A percentile compares a stretch with the other conserved stretches of the same genome.
phyloP scores from a whole-genome alignment of 441 rosid genomes.

The Omphalea diandra region DNA sequence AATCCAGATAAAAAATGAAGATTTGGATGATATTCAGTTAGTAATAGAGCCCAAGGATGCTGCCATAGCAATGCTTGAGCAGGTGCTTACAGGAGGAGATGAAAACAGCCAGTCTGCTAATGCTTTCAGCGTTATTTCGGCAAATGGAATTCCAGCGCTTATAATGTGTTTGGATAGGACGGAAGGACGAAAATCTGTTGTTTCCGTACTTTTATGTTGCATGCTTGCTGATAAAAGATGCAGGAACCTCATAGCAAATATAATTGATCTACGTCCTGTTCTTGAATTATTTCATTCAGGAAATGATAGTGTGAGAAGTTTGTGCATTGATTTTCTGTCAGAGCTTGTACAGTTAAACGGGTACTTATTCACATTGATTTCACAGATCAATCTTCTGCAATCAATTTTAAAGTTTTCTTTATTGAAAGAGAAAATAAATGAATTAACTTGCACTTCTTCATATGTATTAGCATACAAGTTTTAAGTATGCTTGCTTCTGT shows the following conservation, averaged over 20 bases:
- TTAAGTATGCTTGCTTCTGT: neutral
- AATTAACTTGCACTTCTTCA: neutral
- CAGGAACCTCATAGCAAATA: constrained; percentile 43
- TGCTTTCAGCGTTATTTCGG: constrained; percentile 46
- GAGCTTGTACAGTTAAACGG: constrained; percentile 58
- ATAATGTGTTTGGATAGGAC: constrained; percentile 47
- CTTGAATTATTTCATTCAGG: constrained; percentile 61
- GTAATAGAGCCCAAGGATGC: constrained; percentile 55
- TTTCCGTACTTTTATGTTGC: constrained; percentile 53
- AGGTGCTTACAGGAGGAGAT: constrained; percentile 55
- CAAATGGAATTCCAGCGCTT: constrained; percentile 50
- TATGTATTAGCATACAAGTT: neutral
- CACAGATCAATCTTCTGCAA: neutral
- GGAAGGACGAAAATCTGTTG: constrained; percentile 44
- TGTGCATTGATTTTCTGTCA: constrained; percentile 52
- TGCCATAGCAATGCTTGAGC: constrained; percentile 59
- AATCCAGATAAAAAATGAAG: constrained; percentile 38
- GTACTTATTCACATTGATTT: constrained; percentile 30
- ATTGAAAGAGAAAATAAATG: neutral
- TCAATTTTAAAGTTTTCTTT: neutral
- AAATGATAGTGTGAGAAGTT: constrained; percentile 47
- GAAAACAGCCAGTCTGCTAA: constrained; percentile 38
- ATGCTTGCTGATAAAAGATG: constrained; percentile 56
- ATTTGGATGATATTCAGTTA: constrained; percentile 35
- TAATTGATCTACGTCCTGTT: constrained; percentile 46